Evolutionary conservation across 371 early-diverging fungal species (phyloP).

Genomic region (Mucor plumbeus): DNA sequence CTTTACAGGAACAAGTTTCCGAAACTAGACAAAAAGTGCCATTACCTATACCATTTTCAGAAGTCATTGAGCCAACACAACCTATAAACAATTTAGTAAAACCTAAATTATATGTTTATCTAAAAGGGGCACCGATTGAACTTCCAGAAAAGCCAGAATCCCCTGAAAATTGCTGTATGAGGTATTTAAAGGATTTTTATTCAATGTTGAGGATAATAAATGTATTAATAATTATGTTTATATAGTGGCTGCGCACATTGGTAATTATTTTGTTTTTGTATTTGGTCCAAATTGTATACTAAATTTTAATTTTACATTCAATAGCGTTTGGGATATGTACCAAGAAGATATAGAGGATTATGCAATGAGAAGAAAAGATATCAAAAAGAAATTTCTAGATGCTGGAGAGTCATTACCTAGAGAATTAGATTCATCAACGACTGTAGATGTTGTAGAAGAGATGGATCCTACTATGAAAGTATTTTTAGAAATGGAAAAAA

Average conservation of each 20-base stretch:
- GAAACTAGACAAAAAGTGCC: constrained; percentile 6
- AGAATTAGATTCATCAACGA: constrained; percentile 14
- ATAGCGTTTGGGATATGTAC: constrained; percentile 56
- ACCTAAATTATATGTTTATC: constrained; percentile 20
- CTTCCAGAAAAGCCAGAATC: constrained; percentile 39
- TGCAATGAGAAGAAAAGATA: constrained; percentile 25
- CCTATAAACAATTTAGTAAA: neutral
- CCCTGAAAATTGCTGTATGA: constrained; percentile 56
- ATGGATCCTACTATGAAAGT: constrained; percentile 57
- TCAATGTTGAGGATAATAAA: neutral
- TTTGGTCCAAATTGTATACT: too few relatives aligned
- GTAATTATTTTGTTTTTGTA: constrained; percentile 25
- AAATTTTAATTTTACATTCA: neutral
- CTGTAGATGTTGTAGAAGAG: constrained; percentile 31
- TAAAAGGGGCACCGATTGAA: constrained; percentile 33
- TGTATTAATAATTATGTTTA: neutral
- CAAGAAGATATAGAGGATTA: constrained; percentile 53
- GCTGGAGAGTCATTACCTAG: constrained; percentile 36
- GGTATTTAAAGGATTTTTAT: constrained; percentile 20
- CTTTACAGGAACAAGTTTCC: neutral
- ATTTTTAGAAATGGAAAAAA: constrained; percentile 49
- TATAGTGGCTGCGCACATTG: constrained; percentile 51
- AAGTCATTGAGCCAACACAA: neutral
- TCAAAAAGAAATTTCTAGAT: constrained; percentile 32
- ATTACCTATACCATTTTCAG: constrained; percentile 22